These are phyloP conservation scores for Pichia sp. DNA, from an alignment of 1,139 yeast genomes.

Conservation along the genomic window DNA sequence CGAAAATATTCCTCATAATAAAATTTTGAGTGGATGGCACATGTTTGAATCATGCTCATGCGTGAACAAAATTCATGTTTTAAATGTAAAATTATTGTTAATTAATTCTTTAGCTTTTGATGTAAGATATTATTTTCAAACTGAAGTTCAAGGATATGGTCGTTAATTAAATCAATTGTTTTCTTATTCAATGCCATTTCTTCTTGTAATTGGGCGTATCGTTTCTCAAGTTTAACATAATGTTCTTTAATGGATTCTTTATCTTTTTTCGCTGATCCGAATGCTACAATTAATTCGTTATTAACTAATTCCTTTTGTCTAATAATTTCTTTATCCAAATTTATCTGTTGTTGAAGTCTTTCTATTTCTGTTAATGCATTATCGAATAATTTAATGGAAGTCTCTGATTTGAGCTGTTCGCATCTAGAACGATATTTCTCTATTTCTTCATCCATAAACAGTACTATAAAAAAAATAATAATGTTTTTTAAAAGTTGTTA, in stretches of 20 bases:
- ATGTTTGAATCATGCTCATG: no score
- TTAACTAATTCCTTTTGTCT: constrained; percentile 15
- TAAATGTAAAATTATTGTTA: no score
- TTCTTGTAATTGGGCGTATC: constrained; percentile 35
- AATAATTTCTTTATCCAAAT: constrained; percentile 4
- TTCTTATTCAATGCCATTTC: constrained; percentile 49
- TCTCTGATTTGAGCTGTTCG: constrained; percentile 3
- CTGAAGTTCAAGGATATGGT: constrained; percentile 62
- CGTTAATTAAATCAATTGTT: constrained; percentile 58
- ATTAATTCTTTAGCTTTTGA: background rate
- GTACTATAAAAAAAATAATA: background rate
- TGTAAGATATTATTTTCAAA: constrained; percentile 60
- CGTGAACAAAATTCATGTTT: no score
- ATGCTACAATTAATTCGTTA: constrained; percentile 16
- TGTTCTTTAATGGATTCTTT: constrained; percentile 22
- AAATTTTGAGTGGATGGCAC: no score
- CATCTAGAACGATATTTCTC: constrained; percentile 1
- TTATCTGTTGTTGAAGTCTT: constrained; percentile 8
- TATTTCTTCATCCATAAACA: constrained; percentile 3
- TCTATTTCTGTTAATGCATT: constrained; percentile 12
- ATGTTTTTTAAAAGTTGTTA: no score
- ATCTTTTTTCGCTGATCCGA: constrained; percentile 18
- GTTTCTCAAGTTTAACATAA: constrained; percentile 29
- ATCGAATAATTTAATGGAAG: constrained; percentile 12
- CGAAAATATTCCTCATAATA: no score